These are phyloP conservation scores for Penicillium brevicompactum DNA, from an alignment of 2,329 filamentous ascomycete species.

Conservation along the genomic window DNA sequence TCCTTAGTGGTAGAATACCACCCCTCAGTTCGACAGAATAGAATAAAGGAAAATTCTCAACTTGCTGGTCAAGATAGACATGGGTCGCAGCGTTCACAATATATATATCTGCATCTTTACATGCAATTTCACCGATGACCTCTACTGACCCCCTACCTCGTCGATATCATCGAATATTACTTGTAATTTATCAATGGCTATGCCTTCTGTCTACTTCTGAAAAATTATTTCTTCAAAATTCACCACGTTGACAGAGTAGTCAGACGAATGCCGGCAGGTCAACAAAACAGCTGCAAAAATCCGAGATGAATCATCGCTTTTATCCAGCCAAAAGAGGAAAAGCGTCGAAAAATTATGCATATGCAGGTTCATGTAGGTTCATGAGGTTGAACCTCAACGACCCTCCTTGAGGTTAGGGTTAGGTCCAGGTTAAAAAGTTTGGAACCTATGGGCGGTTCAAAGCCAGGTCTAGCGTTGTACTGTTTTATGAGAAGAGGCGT, in stretches of 20 bases:
- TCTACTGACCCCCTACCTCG: neutral
- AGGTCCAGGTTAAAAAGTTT: no score
- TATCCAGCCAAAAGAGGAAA: neutral
- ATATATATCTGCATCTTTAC: neutral
- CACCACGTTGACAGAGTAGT: neutral
- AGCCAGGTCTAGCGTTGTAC: no score
- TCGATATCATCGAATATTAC: neutral
- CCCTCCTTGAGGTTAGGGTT: no score
- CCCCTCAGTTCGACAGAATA: no score
- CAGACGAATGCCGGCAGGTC: neutral
- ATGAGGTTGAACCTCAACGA: no score
- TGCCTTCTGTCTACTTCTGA: neutral
- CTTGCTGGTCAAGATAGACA: no score
- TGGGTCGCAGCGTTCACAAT: no score
- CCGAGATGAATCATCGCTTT: neutral
- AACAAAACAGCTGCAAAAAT: neutral
- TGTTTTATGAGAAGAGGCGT: no score
- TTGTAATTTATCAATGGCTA: neutral
- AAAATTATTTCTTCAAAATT: neutral
- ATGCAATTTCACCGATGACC: neutral
- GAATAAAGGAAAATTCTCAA: no score
- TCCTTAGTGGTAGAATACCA: no score
- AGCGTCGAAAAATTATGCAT: neutral
- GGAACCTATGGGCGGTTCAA: no score
- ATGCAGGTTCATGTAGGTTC: constrained; percentile 14